Evolutionary conservation across 106 monocot genomes (phyloP).

Genomic region (Dendrobium catenatum): DNA sequence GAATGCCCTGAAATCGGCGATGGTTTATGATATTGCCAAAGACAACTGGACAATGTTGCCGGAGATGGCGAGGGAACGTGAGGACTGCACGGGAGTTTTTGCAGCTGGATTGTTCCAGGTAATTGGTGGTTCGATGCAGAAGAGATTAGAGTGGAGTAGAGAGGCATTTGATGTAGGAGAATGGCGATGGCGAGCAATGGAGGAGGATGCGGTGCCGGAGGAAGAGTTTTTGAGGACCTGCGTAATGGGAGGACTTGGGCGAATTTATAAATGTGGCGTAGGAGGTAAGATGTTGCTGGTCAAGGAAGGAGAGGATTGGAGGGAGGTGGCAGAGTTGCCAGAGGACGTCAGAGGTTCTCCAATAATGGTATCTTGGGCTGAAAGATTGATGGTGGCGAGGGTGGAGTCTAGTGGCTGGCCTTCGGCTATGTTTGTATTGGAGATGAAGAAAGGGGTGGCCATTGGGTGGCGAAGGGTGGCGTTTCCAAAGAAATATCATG

Average conservation of each 20-base stretch:
- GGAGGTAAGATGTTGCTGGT: slow-evolving; percentile 24
- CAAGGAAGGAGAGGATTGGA: slow-evolving; percentile 32
- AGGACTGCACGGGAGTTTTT: slow-evolving; percentile 42
- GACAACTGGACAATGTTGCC: slow-evolving; percentile 40
- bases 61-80: slow-evolving; percentile 33
- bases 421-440: too few species aligned
- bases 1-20: slow-evolving; percentile 35
- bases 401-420: too few species aligned
- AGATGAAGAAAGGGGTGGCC: too few species aligned
- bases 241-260: slow-evolving; percentile 24
- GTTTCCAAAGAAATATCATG: slow-evolving; percentile 29
- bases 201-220: slow-evolving; percentile 26
- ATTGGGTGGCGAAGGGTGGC: background rate
- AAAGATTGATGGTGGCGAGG: too few species aligned
- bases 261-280: slow-evolving; percentile 23
- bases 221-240: slow-evolving; percentile 17
- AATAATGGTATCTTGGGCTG: too few species aligned
- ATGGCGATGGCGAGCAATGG: slow-evolving; percentile 27
- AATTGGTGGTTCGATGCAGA: slow-evolving; percentile 26
- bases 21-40: slow-evolving; percentile 32
- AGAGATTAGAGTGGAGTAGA: slow-evolving; percentile 16
- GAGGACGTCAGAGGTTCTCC: slow-evolving; percentile 15
- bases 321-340: slow-evolving; percentile 21
- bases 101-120: slow-evolving; percentile 12
- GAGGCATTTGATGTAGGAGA: slow-evolving; percentile 22